Evolutionary conservation across 2,329 filamentous ascomycete species (phyloP).

Genomic region (Phaeosphaeriaceae sp.): DNA sequence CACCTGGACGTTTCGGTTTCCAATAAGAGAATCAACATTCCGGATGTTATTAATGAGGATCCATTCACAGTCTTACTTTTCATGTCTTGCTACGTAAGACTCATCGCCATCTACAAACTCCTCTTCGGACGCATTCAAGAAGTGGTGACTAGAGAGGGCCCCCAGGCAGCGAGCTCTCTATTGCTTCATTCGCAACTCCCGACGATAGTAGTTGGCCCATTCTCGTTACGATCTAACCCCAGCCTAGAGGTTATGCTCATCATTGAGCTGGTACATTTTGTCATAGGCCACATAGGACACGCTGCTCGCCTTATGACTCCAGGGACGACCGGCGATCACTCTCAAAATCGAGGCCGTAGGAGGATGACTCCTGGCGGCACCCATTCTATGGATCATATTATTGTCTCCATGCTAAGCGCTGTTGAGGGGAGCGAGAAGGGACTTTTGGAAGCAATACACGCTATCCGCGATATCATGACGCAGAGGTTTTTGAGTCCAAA

Average conservation of each 20-base stretch:
- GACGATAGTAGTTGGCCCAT: not conserved
- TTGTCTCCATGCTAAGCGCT: not conserved
- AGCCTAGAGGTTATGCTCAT: not conserved
- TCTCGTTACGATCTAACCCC: not conserved
- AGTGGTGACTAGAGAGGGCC: not conserved
- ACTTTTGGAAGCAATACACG: not conserved
- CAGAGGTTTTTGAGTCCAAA: not conserved
- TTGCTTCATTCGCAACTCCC: not conserved
- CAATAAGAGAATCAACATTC: not conserved
- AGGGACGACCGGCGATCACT: not conserved
- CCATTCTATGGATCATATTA: not conserved
- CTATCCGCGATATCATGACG: not conserved
- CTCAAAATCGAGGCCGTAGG: not conserved
- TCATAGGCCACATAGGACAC: not conserved
- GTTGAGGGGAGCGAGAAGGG: not conserved
- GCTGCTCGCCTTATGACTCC: not conserved
- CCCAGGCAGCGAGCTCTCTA: not conserved
- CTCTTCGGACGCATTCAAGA: not conserved
- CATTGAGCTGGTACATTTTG: not conserved
- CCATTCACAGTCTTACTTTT: not conserved
- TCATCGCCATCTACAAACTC: not conserved
- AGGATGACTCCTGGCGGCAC: not conserved
- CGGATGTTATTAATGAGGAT: not conserved
- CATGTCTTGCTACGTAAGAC: not conserved
- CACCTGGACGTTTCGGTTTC: not conserved